phyloP scores from a whole-genome alignment of 2,329 filamentous ascomycete genomes.

The Leptographium galeiforme region DNA sequence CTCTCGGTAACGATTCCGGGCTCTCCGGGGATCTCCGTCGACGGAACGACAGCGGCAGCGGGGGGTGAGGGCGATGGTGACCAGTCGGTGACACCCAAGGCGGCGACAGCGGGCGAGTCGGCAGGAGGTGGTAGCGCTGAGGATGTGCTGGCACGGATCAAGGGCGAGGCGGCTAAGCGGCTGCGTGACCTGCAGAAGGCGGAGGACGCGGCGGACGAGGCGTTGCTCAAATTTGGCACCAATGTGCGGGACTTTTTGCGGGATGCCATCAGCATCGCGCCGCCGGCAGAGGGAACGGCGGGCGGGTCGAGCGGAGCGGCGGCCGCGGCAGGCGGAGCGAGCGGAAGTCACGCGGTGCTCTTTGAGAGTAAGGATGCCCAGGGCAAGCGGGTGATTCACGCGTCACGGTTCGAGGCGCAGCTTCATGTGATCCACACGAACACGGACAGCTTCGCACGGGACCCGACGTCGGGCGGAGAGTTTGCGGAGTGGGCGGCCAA shows the following conservation, averaged over 20 bases:
- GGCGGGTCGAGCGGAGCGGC: constrained; percentile 23
- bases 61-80: constrained; percentile 15
- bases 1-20: constrained; percentile 46
- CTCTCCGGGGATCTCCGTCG: constrained; percentile 13
- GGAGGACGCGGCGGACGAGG: constrained; percentile 93
- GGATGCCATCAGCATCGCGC: constrained; percentile 79
- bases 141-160: constrained; percentile 59
- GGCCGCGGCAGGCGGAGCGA: constrained; percentile 22
- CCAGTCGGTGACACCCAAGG: constrained; percentile 29
- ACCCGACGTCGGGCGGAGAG: constrained; percentile 56
- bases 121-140: background rate
- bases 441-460: constrained; percentile 66
- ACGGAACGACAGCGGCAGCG: constrained; percentile 14
- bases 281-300: too few species aligned
- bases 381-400: constrained; percentile 88
- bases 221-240: constrained; percentile 77
- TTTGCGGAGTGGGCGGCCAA: constrained; percentile 59
- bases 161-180: constrained; percentile 64
- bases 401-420: constrained; percentile 87
- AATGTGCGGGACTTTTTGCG: constrained; percentile 82
- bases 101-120: constrained; percentile 13
- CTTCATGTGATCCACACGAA: constrained; percentile 89
- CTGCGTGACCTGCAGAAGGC: constrained; percentile 82
- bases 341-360: constrained; percentile 39
- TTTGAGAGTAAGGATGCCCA: constrained; percentile 89